Conservation (phyloP, 2,329 filamentous ascomycete species). For the Trichoderma cornu-damae region DNA sequence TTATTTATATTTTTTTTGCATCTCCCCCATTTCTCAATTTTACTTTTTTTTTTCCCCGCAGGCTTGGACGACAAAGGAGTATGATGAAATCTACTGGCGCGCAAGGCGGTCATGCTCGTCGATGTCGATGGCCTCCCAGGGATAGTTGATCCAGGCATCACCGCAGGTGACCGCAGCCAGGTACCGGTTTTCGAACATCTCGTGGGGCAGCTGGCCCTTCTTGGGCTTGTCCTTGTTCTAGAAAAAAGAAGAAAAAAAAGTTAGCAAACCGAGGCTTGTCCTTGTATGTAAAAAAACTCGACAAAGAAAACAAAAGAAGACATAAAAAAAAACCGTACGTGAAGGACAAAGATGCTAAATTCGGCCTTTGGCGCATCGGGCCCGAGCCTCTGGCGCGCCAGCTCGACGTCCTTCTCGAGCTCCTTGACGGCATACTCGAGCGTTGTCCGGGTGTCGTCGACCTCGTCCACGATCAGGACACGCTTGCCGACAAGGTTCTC, state of each 20-base stretch:
- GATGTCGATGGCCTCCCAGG: slow-evolving; percentile 94
- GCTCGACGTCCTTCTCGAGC: slow-evolving; percentile 88
- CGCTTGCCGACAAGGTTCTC: slow-evolving; percentile 85
- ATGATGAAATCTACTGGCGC: slow-evolving; percentile 32
- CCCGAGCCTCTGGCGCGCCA: slow-evolving; percentile 68
- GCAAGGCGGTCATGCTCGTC: slow-evolving; percentile 81
- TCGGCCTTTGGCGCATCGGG: slow-evolving; percentile 63
- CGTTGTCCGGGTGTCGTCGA: slow-evolving; percentile 91
- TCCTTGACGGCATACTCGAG: slow-evolving; percentile 91
- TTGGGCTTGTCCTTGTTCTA: slow-evolving; percentile 97
- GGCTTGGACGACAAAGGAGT: neutral
- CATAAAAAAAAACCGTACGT: slow-evolving; percentile 51
- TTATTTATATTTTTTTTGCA: neutral
- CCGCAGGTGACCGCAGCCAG: slow-evolving; percentile 78
- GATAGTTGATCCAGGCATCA: slow-evolving; percentile 99
- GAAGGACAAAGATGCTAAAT: slow-evolving; percentile 92
- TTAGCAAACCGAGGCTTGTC: slow-evolving; percentile 61
- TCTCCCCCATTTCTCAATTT: neutral
- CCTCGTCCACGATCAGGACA: slow-evolving; percentile 89
- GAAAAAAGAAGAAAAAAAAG: too few relatives aligned
- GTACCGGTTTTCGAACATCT: slow-evolving; percentile 75
- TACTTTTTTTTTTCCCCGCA: slow-evolving; percentile 2
- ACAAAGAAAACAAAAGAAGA: too few relatives aligned
- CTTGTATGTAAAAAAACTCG: slow-evolving; percentile 87
- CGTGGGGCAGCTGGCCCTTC: slow-evolving; percentile 76